Percentiles rank a stretch among this genome's conserved stretches.
phyloP scores from a whole-genome alignment of 352 stramenopile species.

The Detonula confervacea region DNA sequence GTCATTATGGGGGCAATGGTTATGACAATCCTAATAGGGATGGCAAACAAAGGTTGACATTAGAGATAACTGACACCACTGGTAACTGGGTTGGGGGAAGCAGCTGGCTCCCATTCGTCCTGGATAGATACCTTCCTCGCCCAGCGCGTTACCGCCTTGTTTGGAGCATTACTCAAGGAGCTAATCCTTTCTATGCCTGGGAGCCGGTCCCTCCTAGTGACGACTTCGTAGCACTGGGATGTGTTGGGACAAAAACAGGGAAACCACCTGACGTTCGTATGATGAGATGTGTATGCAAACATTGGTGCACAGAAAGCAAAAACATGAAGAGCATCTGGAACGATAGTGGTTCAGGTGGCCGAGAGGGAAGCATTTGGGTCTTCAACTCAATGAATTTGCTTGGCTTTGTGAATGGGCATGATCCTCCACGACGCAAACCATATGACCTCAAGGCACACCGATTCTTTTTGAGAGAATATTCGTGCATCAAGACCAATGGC shows the following conservation, averaged over 20 bases:
- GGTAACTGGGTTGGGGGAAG: conserved; percentile 86
- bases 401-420: conserved; percentile 85
- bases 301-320: conserved; percentile 86
- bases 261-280: conserved; percentile 86
- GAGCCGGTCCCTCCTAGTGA: conserved; percentile 88
- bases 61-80: conserved; percentile 89
- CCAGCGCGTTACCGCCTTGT: conserved; percentile 89
- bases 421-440: conserved; percentile 78
- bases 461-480: conserved; percentile 87
- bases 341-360: conserved; percentile 85
- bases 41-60: conserved; percentile 76
- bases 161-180: conserved; percentile 88
- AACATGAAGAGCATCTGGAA: conserved; percentile 86
- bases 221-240: conserved; percentile 90
- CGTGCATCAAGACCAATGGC: conserved; percentile 73
- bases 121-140: conserved; percentile 88
- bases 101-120: conserved; percentile 88
- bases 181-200: conserved; percentile 90
- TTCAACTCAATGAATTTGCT: conserved; percentile 86
- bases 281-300: conserved; percentile 88
- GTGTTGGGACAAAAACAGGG: conserved; percentile 88
- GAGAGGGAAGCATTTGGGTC: conserved; percentile 86
- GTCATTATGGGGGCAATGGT: conserved; percentile 85
- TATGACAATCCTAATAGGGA: conserved; percentile 86
- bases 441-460: conserved; percentile 84